Evolutionary conservation across 2,329 filamentous ascomycete species (phyloP), one percentile per base, ranked within the genome.

Genomic region (Sclerotinia borealis): DNA sequence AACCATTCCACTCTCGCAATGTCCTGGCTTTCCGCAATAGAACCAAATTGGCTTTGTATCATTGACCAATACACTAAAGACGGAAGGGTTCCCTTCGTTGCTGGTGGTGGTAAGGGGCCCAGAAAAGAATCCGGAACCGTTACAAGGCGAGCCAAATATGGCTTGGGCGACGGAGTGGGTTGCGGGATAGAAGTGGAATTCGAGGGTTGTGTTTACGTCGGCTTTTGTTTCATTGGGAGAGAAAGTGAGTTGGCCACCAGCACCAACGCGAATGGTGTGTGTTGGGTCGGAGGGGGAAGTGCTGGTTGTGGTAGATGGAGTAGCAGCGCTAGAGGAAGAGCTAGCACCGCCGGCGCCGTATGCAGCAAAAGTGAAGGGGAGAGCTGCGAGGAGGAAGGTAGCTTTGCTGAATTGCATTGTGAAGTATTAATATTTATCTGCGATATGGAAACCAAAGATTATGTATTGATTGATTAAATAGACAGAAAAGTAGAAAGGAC

Each of bases 161-260:
- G 71, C 71, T 67, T 78, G 75, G 2, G 75, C 77, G 48, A 85
- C 75, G 22, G 78, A 78, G 77, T 84, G 83, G 74, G 80, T 82
- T 64, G 68, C 71, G 10, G 82, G 78, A 66, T 78, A 79, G 76
- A 81, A 85, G 70, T 81, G 79, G 76, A 80, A 85, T 75, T 85
- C 81, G 63, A 85, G 72, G 4, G 80, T 67, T 65, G 83, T 80
- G 64, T 82, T 83, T 9, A 78, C 63, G 13, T 75, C 72, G 22
- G 82, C 83, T 3, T 77, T 77, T 47, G 83, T 74, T 66, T 77
- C 79, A 65, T 79, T 75, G 1, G 83, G 83, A 55, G 78, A 76
- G 73, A 85, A 85, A 55, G 70, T 72, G 37, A 84, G 77, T 31
- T 58, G 19, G 9, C 68, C 70, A 31, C 65, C 61, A 11, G 64